Percentiles rank a stretch among this genome's conserved stretches.
These are phyloP conservation scores for Dactylorhiza incarnata DNA, from an alignment of 106 monocot species.

Conservation along the genomic window DNA sequence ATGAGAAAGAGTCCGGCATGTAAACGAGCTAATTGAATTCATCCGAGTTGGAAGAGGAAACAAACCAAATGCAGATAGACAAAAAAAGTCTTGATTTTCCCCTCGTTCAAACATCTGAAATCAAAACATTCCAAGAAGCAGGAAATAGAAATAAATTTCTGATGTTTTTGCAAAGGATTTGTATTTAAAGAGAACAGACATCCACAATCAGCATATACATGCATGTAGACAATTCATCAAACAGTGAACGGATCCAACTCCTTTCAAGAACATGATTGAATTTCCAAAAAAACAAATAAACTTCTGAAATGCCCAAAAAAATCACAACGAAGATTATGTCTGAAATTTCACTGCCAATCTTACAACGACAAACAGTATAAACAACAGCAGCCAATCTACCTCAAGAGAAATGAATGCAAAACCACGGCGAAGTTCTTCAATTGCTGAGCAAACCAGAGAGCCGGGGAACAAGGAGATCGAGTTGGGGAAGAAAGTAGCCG, in stretches of 20 bases:
- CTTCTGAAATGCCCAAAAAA: neutral
- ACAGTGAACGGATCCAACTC: neutral
- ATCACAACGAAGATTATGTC: neutral
- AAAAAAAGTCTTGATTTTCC: neutral
- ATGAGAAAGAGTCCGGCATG: neutral
- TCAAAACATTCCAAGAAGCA: neutral
- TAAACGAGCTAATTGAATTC: neutral
- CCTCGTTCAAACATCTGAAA: neutral
- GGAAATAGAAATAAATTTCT: neutral
- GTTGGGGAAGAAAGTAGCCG: constrained; percentile 2
- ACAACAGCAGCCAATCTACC: neutral
- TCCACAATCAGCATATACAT: neutral
- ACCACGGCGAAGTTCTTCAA: neutral
- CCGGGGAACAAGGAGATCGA: no score
- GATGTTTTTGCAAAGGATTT: neutral
- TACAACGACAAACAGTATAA: neutral
- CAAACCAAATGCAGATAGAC: neutral
- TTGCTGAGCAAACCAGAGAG: neutral
- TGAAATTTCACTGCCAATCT: neutral
- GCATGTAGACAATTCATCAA: constrained; percentile 2
- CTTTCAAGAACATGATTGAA: neutral
- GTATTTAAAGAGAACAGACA: neutral
- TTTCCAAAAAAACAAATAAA: neutral
- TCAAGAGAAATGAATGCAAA: neutral
- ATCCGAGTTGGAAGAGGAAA: neutral